Conservation (phyloP, 2,329 filamentous ascomycete genomes). For the Sclerotinia sclerotiorum region DNA sequence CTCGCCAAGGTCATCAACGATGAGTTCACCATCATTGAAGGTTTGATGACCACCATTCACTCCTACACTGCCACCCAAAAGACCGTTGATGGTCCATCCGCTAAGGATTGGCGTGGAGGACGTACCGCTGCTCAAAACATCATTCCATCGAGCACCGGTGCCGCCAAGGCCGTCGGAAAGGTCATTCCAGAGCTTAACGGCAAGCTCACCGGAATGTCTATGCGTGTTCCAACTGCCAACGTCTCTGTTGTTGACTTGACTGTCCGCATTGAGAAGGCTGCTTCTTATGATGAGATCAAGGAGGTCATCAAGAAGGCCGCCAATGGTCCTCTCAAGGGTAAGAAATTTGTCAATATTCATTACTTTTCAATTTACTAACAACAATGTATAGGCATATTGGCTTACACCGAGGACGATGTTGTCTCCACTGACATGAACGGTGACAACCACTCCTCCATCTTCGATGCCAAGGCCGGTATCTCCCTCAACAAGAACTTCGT, state of each 20-base stretch:
- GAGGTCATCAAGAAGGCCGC: slow-evolving; percentile 81
- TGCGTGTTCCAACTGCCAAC: slow-evolving; percentile 98
- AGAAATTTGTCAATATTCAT: slow-evolving; percentile 39
- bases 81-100: slow-evolving; percentile 96
- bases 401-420: slow-evolving; percentile 94
- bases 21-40: slow-evolving; percentile 96
- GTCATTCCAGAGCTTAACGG: slow-evolving; percentile 97
- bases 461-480: slow-evolving; percentile 99
- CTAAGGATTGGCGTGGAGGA: slow-evolving; percentile 99
- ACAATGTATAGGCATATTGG: slow-evolving; percentile 67
- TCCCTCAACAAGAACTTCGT: slow-evolving; percentile 97
- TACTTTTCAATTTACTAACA: slow-evolving; percentile 20
- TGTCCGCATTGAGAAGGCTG: slow-evolving; percentile 87
- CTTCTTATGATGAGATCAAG: slow-evolving; percentile 92
- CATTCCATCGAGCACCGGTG: slow-evolving; percentile 98
- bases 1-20: slow-evolving; percentile 99
- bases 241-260: slow-evolving; percentile 99
- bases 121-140: slow-evolving; percentile 99
- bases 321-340: slow-evolving; percentile 82
- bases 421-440: slow-evolving; percentile 94
- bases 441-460: slow-evolving; percentile 93
- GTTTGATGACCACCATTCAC: slow-evolving; percentile 99
- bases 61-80: slow-evolving; percentile 99
- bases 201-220: slow-evolving; percentile 99
- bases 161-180: slow-evolving; percentile 99